phyloP scores from a whole-genome alignment of 73 alveolate genomes.

The Paraurostyla sp. region DNA sequence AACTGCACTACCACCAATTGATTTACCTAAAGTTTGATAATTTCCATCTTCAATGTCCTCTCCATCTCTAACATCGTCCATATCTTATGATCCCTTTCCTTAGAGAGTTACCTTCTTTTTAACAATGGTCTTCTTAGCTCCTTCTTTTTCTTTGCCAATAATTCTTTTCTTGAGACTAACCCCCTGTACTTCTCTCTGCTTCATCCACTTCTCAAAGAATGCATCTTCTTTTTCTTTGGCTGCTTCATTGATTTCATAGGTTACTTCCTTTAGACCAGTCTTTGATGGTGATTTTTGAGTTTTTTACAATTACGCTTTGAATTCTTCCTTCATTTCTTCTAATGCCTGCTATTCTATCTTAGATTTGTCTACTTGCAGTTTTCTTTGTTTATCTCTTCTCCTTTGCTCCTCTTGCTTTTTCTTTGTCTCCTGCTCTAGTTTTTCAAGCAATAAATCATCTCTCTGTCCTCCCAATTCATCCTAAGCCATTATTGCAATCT shows the following conservation, averaged over 20 bases:
- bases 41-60: conserved; percentile 27
- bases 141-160: conserved; percentile 49
- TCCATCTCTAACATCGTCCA: conserved; percentile 22
- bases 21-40: background rate
- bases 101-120: conserved; percentile 20
- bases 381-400: conserved; percentile 38
- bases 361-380: background rate
- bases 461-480: conserved; percentile 49
- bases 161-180: conserved; percentile 40
- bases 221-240: conserved; percentile 52
- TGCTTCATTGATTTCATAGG: background rate
- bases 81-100: background rate
- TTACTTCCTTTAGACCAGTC: background rate
- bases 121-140: background rate
- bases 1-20: conserved; percentile 32
- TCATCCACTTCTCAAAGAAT: conserved; percentile 60
- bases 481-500: conserved; percentile 45
- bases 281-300: conserved; percentile 20
- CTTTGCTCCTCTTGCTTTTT: conserved; percentile 29
- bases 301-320: background rate
- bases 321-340: conserved; percentile 53
- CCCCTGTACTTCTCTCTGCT: conserved; percentile 49
- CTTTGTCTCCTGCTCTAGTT: background rate
- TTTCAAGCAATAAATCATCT: conserved; percentile 1
- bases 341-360: background rate